phyloP scores from a whole-genome alignment of 2,329 filamentous ascomycete genomes.

The Alternaria tenuissima region DNA sequence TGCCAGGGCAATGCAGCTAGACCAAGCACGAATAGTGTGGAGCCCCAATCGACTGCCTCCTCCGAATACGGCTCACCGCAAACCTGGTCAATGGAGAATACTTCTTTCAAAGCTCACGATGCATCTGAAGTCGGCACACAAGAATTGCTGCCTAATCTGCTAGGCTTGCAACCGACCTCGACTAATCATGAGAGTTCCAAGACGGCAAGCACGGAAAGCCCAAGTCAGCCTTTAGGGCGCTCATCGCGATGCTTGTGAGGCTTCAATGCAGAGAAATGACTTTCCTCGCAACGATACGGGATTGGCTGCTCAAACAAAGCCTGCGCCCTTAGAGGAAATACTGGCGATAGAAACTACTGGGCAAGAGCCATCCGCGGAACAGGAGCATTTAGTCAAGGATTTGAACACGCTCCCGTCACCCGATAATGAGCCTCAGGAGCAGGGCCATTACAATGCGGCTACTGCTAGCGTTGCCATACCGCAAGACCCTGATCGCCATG shows the following conservation, averaged over 20 bases:
- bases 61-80: neutral
- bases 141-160: neutral
- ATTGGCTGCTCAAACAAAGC: neutral
- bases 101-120: neutral
- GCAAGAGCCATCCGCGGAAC: neutral
- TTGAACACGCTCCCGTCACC: neutral
- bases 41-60: neutral
- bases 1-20: neutral
- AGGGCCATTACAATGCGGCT: slow-evolving; percentile 1
- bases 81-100: neutral
- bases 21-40: neutral
- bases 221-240: neutral
- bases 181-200: neutral
- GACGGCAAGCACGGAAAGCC: neutral
- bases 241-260: neutral
- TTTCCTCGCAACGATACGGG: neutral
- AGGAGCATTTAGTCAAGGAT: neutral
- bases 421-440: neutral
- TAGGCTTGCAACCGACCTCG: neutral
- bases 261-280: neutral
- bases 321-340: neutral
- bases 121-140: neutral
- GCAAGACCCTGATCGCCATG: slow-evolving; percentile 3
- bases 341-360: neutral
- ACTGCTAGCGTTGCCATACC: neutral